phyloP scores from a whole-genome alignment of 768 basidiomycete genomes.

The Tephrocybe sp. region DNA sequence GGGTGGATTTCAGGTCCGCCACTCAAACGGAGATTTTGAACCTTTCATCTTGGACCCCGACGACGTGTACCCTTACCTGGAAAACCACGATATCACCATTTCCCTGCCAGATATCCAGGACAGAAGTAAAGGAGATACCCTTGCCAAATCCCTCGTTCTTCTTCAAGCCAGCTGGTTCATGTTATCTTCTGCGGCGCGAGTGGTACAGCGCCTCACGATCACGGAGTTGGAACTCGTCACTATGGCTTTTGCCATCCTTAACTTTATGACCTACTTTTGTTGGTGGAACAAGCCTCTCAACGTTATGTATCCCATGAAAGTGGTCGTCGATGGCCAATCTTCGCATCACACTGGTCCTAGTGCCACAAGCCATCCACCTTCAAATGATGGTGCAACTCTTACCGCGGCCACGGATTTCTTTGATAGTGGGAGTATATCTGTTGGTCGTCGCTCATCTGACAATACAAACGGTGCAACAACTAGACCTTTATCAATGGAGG shows the following conservation, averaged over 20 bases:
- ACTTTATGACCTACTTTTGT: constrained; percentile 26
- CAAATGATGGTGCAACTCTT: too few species aligned
- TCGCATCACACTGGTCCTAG: neutral
- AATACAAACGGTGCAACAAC: too few species aligned
- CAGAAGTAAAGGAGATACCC: constrained; percentile 24
- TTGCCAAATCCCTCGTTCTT: constrained; percentile 11
- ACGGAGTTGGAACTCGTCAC: constrained; percentile 31
- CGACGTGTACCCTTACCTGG: neutral
- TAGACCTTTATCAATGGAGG: too few species aligned
- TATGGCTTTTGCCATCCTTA: constrained; percentile 24
- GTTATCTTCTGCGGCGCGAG: constrained; percentile 24
- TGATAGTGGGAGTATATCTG: too few species aligned
- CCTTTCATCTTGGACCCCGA: neutral
- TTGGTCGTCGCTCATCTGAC: too few species aligned
- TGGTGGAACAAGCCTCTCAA: constrained; percentile 37
- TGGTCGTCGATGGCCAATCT: neutral
- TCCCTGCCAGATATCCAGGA: constrained; percentile 21
- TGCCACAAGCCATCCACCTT: too few species aligned
- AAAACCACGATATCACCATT: constrained; percentile 4
- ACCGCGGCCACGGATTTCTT: too few species aligned
- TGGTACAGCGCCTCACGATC: constrained; percentile 18
- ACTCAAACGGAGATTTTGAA: neutral
- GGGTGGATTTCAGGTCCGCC: constrained; percentile 23
- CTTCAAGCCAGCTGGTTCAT: constrained; percentile 30
- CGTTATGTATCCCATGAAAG: constrained; percentile 16